Evolutionary conservation across 2,329 filamentous ascomycete species (phyloP), one percentile per base, ranked within the genome.

Genomic region (Xylariaceae sp.): DNA sequence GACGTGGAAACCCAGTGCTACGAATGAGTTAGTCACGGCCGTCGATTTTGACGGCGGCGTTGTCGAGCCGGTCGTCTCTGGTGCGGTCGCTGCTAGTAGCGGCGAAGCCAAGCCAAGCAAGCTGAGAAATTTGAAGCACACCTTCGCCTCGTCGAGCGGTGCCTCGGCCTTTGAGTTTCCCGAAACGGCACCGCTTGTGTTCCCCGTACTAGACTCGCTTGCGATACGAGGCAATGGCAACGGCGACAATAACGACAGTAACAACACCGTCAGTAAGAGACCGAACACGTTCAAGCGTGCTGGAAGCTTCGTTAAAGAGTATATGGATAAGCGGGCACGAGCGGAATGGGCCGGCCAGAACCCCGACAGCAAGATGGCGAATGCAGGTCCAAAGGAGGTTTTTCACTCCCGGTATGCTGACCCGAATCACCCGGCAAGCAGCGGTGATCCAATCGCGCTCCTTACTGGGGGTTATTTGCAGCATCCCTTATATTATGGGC

Each of bases 271-370:
- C 19, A 21, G 34, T 23, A 52, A 57, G 45, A 55, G 55, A 39
- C 40, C 54, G 46, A 48, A 47, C n/a, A 47, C 44, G 1, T 11
- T 67, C 48, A 66, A 64, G 40, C 51, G 52, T 5, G 50, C 53
- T n/a, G 57, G 64, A 25, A 55, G 63, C 37, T 70, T 56, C 52
- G 60, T 78, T n/a, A 61, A 57, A 3, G 65, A 70, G 36, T 79
- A 79, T 53, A 55, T 72, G 36, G 76, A 80, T 53, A 67, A 71
- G 12, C 61, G 73, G 17, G 70, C 72, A 0, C 70, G 73, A 39
- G 71, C 73, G 0, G 55, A 63, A 36, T 77, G 39, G 39, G 45
- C 39, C 8, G 45, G 33, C n/a, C 20, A 47, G 20, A 43, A 72
- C 47, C 71, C 70, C 38, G 50, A 61, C 55, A 29, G 22, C n/a